Percentiles rank a stretch among this genome's conserved stretches.
Evolutionary conservation across 805 yeast species (phyloP).

Genomic region (Suhomyces sp.): DNA sequence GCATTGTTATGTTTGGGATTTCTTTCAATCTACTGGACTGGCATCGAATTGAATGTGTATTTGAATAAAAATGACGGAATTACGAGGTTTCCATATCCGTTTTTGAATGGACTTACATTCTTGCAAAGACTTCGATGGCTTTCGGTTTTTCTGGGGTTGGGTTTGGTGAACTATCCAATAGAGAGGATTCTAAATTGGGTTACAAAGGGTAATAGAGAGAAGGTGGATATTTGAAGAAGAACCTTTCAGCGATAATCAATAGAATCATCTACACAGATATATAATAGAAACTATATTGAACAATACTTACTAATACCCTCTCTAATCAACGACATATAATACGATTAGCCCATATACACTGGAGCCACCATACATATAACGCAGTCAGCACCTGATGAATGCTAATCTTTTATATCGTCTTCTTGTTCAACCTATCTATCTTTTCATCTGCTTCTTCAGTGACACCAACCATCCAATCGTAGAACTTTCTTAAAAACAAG

Average conservation of each 20-base stretch:
- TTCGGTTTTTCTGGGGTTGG: constrained; percentile 4
- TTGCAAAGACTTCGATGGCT: constrained; percentile 12
- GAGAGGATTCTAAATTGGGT: not conserved
- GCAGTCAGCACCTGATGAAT: no score
- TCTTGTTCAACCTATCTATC: constrained; percentile 2
- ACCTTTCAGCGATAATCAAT: no score
- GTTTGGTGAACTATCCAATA: constrained; percentile 6
- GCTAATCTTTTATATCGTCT: no score
- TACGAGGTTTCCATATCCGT: constrained; percentile 20
- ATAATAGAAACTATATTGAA: no score
- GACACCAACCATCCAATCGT: constrained; percentile 17
- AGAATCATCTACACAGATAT: not conserved
- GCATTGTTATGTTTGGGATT: constrained; percentile 2
- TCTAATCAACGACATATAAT: not conserved
- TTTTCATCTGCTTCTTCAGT: constrained; percentile 10
- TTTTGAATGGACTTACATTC: constrained; percentile 9
- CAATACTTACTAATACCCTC: not conserved
- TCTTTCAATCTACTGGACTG: constrained; percentile 16
- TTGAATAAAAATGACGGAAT: constrained; percentile 6
- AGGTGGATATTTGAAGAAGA: no score
- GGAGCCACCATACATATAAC: no score
- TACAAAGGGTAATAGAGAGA: no score
- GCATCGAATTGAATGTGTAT: constrained; percentile 13
- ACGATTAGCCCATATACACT: no score
- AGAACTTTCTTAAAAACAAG: constrained; percentile 25